Base-by-base conservation (phyloP, 2,329 filamentous ascomycete genomes). In the Alternaria tenuissima region DNA sequence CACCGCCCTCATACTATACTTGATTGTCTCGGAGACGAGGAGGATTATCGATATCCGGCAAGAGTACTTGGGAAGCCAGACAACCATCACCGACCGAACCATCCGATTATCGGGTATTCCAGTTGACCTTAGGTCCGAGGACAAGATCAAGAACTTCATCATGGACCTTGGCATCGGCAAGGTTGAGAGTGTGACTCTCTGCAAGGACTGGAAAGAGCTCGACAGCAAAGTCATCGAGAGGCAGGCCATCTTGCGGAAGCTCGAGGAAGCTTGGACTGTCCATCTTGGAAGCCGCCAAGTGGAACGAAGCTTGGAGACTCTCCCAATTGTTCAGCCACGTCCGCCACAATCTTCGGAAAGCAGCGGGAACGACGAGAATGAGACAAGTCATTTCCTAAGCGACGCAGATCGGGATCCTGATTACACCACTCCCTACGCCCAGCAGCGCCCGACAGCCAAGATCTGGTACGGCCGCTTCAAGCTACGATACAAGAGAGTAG, bases 51-150 rank as follows among this genome's bases (percentile, higher is more conserved):
- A 89, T 57, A 87, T 94, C 30, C 86, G 95, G 24, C 95, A 99
- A 77, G 89, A 93, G 59, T 99, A 97, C 74, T 85, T 99, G 9
- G 95, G 95, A 12, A 93, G 90, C 22, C 94, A 98, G 78, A 94
- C 91, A 0, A 98, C 94, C n/a, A 88, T 97, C 52, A 98, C 95
- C 1, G 95, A 99, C 79, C 89, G 94, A 32, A 99, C 95, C 0
- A 94, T 99, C 71, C 89, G 93, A 24, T 81, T 99, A 18, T 95
- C 94, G 0, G 94, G 94, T 0, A 94, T 99, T 22, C 95, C 96
- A 0, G 75, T 79, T 4, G 89, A 94, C 24, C 80, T 98, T 60
- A 87, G 92, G 58, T 91, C 91, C 0, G 94, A 98, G 76, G 86
- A 88, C 9, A 90, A 90, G 69, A 92, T 99, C 67, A 95, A 92